Base-by-base conservation (phyloP, 2,329 filamentous ascomycete genomes). In the Nothophoma quercina region DNA sequence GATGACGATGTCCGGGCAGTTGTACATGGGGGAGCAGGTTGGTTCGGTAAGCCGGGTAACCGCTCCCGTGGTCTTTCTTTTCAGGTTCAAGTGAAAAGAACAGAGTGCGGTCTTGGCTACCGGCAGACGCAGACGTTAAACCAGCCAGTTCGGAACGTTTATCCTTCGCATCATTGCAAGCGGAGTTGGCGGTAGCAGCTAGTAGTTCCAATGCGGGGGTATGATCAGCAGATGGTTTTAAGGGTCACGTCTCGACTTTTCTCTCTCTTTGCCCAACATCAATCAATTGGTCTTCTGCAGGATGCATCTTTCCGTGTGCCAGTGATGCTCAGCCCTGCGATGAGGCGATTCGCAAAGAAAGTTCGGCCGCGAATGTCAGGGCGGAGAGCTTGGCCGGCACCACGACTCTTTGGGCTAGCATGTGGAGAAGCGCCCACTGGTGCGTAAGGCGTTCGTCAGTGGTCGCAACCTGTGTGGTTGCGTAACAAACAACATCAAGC, bases 1-100 rank as follows among this genome's bases (percentile, higher is more conserved):
- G 21, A 69, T 69, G 67, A 69, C 67, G 64, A 54, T 51, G 56
- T 58, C n/a, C 32, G 23, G 59, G 59, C 57, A 59, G 51, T 44
- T 56, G 51, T 36, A 26, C 28, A 23, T 35, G 50, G 42, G 16
- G 5, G 16, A 28, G 28, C 45, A 19, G 12, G 32, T 38, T 19
- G 33, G 18, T 26, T 39, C 28, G 40, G 33, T 13, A 28, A 32
- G 33, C 40, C 15, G 33, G 15, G 30, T 16, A 33, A 9, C 16
- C 21, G 19, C 19, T 35, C 21, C 30, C 23, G 2, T 30, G 42
- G 29, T 30, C 28, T 50, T 32, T 10, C 30, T 15, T n/a, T n/a
- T n/a, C 6, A 16, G 16, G 3, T 13, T 10, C 10, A 21, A 48
- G 41, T 16, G 2, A 8, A 9, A 4, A 8, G 15, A 39, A 42